Evolutionary conservation across 2,329 filamentous ascomycete species (phyloP), one percentile per base, ranked within the genome.

Genomic region (Stachybotrys echinatus): DNA sequence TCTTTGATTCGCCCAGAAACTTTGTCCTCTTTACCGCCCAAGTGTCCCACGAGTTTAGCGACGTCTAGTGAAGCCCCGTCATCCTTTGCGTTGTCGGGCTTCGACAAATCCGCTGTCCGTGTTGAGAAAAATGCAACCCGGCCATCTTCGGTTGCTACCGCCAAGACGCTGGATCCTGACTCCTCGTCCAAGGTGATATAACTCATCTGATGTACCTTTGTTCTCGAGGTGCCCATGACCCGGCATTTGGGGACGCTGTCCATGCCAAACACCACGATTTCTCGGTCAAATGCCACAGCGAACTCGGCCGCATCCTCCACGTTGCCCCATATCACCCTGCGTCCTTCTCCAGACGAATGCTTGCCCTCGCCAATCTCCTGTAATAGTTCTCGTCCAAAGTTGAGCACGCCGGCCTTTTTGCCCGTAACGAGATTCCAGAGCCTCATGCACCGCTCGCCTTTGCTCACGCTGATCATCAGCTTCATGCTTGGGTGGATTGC

Each of bases 381-480:
- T 48, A 97, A 74, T 60, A 94, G 77, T 1, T 85, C 81, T 50
- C 81, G 78, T 56, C 80, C 81, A 66, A 97, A 97, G 65, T 89
- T 94, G 58, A 99, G 73, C 48, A 96, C 92, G 23, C 92, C 90
- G 1, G 92, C 92, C 73, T 96, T 96, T 73, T 92, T 95, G 17
- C 92, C 94, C 3, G 92, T 97, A 56, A 97, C 91, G 55, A 99
- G 68, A 63, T 99, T 97, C 94, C 94, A 99, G 56, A 97, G 69
- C 55, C 94, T 77, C 88, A 99, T 95, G 62, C 86, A 90, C 56
- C 84, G 85, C 73, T 99, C 94, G 56, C 91, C 91, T 61, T 87
- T 89, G 58, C 89, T 87, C 8, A 97, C 91, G 59, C 84, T 95
- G 52, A 99, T 83, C 89, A 97, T 96, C 47, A 99, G 75, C 72